Percentiles rank a stretch among this genome's conserved stretches.
Conservation (phyloP, 129 eudicot species). For the Solidago caesia region DNA sequence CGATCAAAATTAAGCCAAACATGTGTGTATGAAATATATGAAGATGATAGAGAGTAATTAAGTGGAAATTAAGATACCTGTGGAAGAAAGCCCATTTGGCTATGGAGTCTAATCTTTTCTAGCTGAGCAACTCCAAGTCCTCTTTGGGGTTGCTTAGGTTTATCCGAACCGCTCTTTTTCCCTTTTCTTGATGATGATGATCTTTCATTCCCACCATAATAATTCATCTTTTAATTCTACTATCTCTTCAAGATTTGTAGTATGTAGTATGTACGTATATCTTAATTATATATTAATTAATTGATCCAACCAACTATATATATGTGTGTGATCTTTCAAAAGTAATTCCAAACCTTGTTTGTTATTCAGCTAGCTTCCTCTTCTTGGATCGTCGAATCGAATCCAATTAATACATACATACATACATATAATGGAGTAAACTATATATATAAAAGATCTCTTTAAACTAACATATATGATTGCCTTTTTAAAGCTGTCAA, state of each 20-base stretch:
- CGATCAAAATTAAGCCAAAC: neutral
- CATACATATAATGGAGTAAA: too few species aligned
- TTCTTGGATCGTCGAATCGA: too few species aligned
- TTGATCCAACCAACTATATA: too few species aligned
- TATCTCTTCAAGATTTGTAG: conserved; percentile 13
- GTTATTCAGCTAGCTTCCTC: conserved; percentile 2
- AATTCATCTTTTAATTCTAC: conserved; percentile 42
- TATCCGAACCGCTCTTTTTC: conserved; percentile 50
- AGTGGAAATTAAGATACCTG: neutral
- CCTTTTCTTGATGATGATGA: conserved; percentile 46
- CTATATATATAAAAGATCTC: conserved; percentile 9
- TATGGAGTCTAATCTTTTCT: conserved; percentile 79
- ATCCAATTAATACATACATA: too few species aligned
- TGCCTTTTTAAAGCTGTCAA: conserved; percentile 68
- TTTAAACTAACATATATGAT: conserved; percentile 16
- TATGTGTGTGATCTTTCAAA: neutral
- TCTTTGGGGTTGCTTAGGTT: conserved; percentile 76
- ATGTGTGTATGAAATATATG: neutral
- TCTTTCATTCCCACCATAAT: conserved; percentile 44
- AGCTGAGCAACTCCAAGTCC: conserved; percentile 96
- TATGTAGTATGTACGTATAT: neutral
- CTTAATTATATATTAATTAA: neutral
- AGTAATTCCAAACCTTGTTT: conserved; percentile 17
- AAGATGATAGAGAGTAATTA: too few species aligned
- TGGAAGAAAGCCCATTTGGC: conserved; percentile 45